Percentiles rank a stretch among this genome's conserved stretches.
Conservation (phyloP, 2,329 filamentous ascomycete genomes). For the Thelonectria rubi region DNA sequence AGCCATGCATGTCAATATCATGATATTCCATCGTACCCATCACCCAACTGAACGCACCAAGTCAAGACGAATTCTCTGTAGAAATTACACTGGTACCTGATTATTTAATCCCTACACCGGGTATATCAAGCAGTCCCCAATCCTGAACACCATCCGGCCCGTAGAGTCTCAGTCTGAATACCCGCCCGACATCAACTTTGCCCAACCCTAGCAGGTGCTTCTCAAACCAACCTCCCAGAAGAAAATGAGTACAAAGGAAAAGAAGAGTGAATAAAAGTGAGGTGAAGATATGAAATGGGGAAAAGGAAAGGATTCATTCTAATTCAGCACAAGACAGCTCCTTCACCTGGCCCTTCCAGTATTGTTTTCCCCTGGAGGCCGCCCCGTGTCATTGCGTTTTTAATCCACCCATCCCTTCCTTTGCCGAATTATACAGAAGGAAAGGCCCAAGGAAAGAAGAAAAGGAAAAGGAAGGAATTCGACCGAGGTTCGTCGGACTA, state of each 20-base stretch:
- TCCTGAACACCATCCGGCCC: constrained; percentile 39
- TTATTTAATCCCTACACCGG: constrained; percentile 37
- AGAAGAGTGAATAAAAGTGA: constrained; percentile 16
- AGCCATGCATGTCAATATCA: too few species aligned
- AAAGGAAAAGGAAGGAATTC: constrained; percentile 17
- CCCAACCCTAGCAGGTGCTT: constrained; percentile 19
- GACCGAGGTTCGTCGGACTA: constrained; percentile 37
- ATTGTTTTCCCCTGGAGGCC: constrained; percentile 18
- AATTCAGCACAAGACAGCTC: constrained; percentile 20
- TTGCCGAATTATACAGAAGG: constrained; percentile 26
- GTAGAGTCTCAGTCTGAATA: constrained; percentile 34
- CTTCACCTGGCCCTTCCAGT: constrained; percentile 23
- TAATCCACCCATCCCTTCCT: constrained; percentile 20
- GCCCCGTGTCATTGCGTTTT: constrained; percentile 16
- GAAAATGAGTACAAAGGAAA: neutral
- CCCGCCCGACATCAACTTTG: constrained; percentile 25
- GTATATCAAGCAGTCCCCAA: constrained; percentile 40
- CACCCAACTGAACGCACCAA: too few species aligned
- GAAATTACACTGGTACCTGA: constrained; percentile 27
- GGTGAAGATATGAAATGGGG: constrained; percentile 26
- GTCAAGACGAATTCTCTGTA: constrained; percentile 19
- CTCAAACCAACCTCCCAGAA: constrained; percentile 24
- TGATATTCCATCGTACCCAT: too few species aligned
- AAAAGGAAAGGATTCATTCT: constrained; percentile 32
- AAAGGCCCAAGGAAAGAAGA: constrained; percentile 5